Evolutionary conservation across 306 rosid species (phyloP).

Genomic region (Astragalus membranaceus): DNA sequence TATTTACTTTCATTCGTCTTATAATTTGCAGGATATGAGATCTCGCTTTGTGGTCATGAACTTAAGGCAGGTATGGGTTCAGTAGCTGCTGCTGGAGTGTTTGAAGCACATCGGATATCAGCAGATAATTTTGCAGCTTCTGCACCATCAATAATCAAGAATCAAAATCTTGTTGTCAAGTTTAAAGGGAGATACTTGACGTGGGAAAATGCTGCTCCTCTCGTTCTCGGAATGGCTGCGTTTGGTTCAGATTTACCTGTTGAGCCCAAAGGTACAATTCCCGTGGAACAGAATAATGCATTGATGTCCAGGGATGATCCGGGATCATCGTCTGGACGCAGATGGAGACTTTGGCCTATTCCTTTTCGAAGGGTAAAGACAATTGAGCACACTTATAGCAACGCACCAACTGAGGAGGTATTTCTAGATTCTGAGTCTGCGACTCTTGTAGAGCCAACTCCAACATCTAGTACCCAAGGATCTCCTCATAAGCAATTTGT

Average conservation of each 20-base stretch:
- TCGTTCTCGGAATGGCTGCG: conserved; percentile 68
- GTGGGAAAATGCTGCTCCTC: conserved; percentile 90
- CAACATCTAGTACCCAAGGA: conserved; percentile 26
- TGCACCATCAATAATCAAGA: conserved; percentile 53
- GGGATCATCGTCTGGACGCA: conserved; percentile 51
- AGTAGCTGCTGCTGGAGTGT: conserved; percentile 66
- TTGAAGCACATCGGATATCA: conserved; percentile 56
- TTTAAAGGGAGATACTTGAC: conserved; percentile 57
- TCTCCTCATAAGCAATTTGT: conserved; percentile 61
- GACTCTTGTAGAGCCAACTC: conserved; percentile 37
- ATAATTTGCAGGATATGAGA: conserved; percentile 61
- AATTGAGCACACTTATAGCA: conserved; percentile 61
- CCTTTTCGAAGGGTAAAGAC: conserved; percentile 90
- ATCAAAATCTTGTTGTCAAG: conserved; percentile 64
- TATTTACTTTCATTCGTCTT: conserved; percentile 16
- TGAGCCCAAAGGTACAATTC: conserved; percentile 63
- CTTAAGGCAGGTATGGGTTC: conserved; percentile 70
- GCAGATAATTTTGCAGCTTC: conserved; percentile 54
- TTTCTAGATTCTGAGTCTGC: conserved; percentile 86
- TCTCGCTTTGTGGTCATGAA: conserved; percentile 83
- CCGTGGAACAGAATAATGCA: conserved; percentile 54
- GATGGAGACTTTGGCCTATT: conserved; percentile 94
- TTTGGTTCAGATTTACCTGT: conserved; percentile 65
- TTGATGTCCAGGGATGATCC: conserved; percentile 39
- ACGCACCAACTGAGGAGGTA: conserved; percentile 61